Conservation (phyloP, 2,329 filamentous ascomycete genomes). For the Sarocladiaceae sp. region DNA sequence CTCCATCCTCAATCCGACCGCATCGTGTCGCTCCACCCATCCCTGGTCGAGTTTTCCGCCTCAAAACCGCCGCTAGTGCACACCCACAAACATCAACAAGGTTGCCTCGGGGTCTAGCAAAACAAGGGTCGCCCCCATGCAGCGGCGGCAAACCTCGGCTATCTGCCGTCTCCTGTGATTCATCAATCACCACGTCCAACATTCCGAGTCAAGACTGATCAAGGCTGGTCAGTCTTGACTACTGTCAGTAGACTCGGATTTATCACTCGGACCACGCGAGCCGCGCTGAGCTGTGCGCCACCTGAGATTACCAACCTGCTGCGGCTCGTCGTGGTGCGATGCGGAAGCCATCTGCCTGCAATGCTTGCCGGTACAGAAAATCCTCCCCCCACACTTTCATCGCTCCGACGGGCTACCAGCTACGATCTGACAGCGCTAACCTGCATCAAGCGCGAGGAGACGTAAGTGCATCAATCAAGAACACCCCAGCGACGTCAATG, state of each 20-base stretch:
- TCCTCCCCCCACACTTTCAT: background rate
- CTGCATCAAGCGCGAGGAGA: background rate
- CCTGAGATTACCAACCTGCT: background rate
- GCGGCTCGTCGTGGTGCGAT: background rate
- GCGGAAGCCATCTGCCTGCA: slow-evolving; percentile 4
- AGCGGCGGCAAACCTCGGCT: too few species aligned
- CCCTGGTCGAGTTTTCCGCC: background rate
- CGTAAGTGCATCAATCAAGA: slow-evolving; percentile 1
- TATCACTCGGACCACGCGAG: too few species aligned
- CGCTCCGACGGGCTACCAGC: background rate
- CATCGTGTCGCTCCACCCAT: background rate
- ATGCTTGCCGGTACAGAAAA: slow-evolving; percentile 6
- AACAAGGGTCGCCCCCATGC: slow-evolving; percentile 1
- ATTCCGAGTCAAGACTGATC: too few species aligned
- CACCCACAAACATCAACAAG: background rate
- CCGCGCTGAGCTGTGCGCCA: too few species aligned
- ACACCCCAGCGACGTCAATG: background rate
- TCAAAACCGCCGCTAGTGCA: slow-evolving; percentile 8
- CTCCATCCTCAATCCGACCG: too few species aligned
- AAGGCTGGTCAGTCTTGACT: too few species aligned
- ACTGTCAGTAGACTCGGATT: too few species aligned
- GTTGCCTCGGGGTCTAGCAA: background rate
- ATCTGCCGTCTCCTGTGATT: too few species aligned
- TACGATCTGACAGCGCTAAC: background rate
- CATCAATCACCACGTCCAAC: too few species aligned